Conservation (phyloP, 2,329 filamentous ascomycete genomes). For the Fusarium concolor region DNA sequence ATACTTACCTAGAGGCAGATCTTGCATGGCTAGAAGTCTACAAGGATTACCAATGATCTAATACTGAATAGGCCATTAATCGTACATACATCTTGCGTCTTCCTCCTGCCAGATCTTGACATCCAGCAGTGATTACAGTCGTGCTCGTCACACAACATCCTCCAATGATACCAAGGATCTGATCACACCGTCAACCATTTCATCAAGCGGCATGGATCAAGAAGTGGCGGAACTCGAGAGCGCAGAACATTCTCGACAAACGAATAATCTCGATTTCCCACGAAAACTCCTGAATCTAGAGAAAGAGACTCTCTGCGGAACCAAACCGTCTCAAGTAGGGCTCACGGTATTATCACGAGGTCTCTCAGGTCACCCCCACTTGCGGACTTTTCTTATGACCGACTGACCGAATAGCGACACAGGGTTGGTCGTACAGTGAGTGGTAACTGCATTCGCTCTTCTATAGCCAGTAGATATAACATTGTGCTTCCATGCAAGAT, state of each 20-base stretch:
- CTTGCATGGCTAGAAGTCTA: neutral
- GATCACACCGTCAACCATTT: neutral
- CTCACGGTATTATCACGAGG: slow-evolving; percentile 1
- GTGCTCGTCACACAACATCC: slow-evolving; percentile 12
- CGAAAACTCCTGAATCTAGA: neutral
- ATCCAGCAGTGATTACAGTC: neutral
- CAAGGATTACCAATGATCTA: neutral
- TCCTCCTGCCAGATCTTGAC: slow-evolving; percentile 27
- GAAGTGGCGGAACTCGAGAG: neutral
- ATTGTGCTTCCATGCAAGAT: slow-evolving; percentile 4
- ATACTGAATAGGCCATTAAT: neutral
- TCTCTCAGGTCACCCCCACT: slow-evolving; percentile 6
- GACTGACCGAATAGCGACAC: slow-evolving; percentile 10
- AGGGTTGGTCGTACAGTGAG: slow-evolving; percentile 16
- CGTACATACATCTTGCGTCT: slow-evolving; percentile 27
- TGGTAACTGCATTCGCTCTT: neutral
- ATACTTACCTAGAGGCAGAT: no score
- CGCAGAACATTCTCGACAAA: neutral
- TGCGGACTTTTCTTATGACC: slow-evolving; percentile 6
- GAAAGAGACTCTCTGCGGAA: slow-evolving; percentile 9
- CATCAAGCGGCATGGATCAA: neutral
- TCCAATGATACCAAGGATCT: neutral
- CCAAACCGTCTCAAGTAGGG: slow-evolving; percentile 10
- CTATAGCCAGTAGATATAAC: neutral
- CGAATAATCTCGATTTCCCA: neutral